A percentile compares a stretch with the other conserved stretches of the same genome.
Conservation (phyloP, 2,329 filamentous ascomycete genomes). For the Endoconidiophora polonica region DNA sequence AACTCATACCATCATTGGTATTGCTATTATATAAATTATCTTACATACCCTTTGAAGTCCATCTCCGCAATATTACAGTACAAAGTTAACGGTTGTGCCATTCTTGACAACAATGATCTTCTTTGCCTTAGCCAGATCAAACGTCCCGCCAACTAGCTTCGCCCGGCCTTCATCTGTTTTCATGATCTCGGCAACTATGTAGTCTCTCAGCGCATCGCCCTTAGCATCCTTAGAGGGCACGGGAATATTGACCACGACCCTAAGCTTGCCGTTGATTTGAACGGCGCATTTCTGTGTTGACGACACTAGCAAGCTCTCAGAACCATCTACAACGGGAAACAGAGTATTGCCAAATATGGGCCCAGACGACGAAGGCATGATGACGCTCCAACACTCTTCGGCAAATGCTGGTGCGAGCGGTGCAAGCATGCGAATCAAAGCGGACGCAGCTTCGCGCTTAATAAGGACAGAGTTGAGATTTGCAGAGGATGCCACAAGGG, state of each 20-base stretch:
- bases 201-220: constrained; percentile 30
- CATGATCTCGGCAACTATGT: constrained; percentile 45
- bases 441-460: constrained; percentile 31
- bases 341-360: constrained; percentile 29
- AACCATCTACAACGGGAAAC: constrained; percentile 44
- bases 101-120: constrained; percentile 49
- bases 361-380: constrained; percentile 23
- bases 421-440: constrained; percentile 55
- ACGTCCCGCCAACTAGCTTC: constrained; percentile 22
- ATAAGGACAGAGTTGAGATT: constrained; percentile 23
- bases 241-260: constrained; percentile 49
- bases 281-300: constrained; percentile 43
- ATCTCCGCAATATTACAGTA: constrained; percentile 25
- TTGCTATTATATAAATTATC: neutral
- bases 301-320: constrained; percentile 19
- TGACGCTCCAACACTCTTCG: constrained; percentile 60
- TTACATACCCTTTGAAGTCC: neutral
- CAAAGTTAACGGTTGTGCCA: constrained; percentile 60
- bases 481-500: constrained; percentile 29
- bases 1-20: too few relatives aligned
- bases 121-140: constrained; percentile 35
- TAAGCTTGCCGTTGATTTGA: constrained; percentile 65
- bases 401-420: constrained; percentile 67
- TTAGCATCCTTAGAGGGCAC: constrained; percentile 24
- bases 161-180: constrained; percentile 46